Evolutionary conservation across 768 basidiomycete genomes (phyloP), one percentile per base, ranked within the genome.

Genomic region (Cubamyces sp.): DNA sequence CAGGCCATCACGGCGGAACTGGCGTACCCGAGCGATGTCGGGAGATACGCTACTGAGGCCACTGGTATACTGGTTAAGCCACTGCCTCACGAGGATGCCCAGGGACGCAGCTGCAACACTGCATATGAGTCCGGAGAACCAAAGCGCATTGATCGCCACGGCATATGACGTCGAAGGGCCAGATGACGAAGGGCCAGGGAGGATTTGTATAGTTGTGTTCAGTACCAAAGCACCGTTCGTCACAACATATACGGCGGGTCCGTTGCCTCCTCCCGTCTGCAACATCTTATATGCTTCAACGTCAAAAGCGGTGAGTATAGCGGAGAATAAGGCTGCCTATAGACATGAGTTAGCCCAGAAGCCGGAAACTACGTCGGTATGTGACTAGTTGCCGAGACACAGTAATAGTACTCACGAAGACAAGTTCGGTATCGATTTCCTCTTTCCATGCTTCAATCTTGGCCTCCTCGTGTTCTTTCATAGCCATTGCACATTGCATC

Each of bases 381-480:
- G 41, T 42, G 12, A 42, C 12, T 3, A 30, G 28, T 30, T 8
- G 21, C 9, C 40, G 11, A 40, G 16, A 2, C 19, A 39, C 30
- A 53, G 3, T 14, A 50, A 34, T 18, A 48, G 14, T 16, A 65
- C 69, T 56, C 51, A 70, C 69, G 56, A 69, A 69, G 15, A 70
- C 64, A 3, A 70, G 63, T n/a, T 66, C 57, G 1, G 66, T 59
- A 26, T 70, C 66, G 6, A 69, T 67, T 18, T 67, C 66, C 23
- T 69, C 65, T 34, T 70, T 67, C 68, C 69, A 69, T 18, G 58
- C 61, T 40, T 66, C 28, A 2, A 69, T 54, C 7, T 39, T 48
- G 18, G 46, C 61, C 19, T 65, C 66, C 9, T 66, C 64, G 40
- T 69, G 55, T 6, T 62, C 61, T 50, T 64, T 62, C 50, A 69